Conservation (phyloP, 257 asterid species). For the Scutellaria galericulata region DNA sequence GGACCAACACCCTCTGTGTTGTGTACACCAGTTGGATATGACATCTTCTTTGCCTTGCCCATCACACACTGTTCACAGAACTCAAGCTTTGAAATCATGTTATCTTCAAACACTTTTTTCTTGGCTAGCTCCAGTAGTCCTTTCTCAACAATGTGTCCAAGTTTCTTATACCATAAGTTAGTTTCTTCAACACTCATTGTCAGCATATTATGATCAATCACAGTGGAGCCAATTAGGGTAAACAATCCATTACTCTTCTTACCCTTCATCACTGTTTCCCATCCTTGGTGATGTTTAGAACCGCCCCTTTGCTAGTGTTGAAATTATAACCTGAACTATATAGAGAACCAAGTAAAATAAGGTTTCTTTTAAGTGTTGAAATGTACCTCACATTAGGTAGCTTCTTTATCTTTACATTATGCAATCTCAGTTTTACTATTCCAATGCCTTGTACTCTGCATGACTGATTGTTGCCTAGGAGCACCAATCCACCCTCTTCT, state of each 20-base stretch:
- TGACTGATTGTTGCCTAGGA: neutral
- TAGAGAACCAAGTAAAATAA: neutral
- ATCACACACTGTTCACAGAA: no score
- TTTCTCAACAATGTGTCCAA: neutral
- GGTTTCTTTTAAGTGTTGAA: neutral
- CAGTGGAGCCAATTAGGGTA: neutral
- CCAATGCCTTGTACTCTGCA: neutral
- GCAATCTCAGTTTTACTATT: neutral
- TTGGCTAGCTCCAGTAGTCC: no score
- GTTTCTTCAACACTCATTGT: neutral
- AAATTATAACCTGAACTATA: neutral
- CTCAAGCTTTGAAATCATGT: no score
- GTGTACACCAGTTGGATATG: no score
- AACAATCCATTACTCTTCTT: neutral
- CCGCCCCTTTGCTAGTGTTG: fast-evolving
- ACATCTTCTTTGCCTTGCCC: no score
- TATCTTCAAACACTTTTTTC: no score
- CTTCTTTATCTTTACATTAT: neutral
- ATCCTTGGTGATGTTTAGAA: neutral
- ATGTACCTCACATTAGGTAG: neutral
- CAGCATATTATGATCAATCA: no score
- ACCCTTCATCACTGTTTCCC: neutral
- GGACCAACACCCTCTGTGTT: no score
- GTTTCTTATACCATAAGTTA: neutral
- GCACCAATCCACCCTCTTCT: neutral